Evolutionary conservation across 257 asterid species (phyloP).

Genomic region (Prunella vulgaris): DNA sequence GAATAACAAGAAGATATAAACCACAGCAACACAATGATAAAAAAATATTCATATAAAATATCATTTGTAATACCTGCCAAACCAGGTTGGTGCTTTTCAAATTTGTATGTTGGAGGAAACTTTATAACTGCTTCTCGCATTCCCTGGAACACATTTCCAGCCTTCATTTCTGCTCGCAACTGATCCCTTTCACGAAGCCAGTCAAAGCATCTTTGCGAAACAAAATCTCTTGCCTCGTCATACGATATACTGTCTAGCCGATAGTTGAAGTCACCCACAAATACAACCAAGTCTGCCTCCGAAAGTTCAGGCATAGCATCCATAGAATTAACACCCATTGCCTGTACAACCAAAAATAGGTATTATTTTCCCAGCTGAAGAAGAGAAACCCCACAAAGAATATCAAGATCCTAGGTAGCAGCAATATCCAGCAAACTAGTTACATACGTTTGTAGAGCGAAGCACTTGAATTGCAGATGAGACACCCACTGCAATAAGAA

Average conservation of each 20-base stretch:
- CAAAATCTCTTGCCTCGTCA: slow-evolving; percentile 94
- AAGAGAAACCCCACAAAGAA: slow-evolving; percentile 2
- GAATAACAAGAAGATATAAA: slow-evolving; percentile 12
- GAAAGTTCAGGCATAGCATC: slow-evolving; percentile 87
- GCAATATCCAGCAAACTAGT: slow-evolving; percentile 21
- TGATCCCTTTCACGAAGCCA: slow-evolving; percentile 97
- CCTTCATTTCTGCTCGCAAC: slow-evolving; percentile 79
- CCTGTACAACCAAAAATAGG: slow-evolving; percentile 32
- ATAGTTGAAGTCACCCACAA: slow-evolving; percentile 94
- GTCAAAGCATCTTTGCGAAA: slow-evolving; percentile 94
- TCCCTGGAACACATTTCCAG: slow-evolving; percentile 96
- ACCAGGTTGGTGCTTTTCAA: slow-evolving; percentile 87
- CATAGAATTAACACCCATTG: slow-evolving; percentile 39
- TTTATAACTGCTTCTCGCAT: slow-evolving; percentile 90
- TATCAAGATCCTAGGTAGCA: slow-evolving; percentile 17
- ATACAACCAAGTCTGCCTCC: slow-evolving; percentile 94
- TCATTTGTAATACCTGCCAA: slow-evolving; percentile 61
- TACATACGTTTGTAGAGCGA: slow-evolving; percentile 73
- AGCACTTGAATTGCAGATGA: slow-evolving; percentile 70
- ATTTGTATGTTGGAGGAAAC: slow-evolving; percentile 97
- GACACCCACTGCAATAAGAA: slow-evolving; percentile 68
- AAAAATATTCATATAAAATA: neutral
- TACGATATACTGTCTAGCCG: slow-evolving; percentile 87
- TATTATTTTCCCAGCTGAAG: slow-evolving; percentile 11
- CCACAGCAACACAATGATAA: neutral